Evolutionary conservation across 2,329 filamentous ascomycete species (phyloP).

Genomic region (Teratosphaeria zuluensis): DNA sequence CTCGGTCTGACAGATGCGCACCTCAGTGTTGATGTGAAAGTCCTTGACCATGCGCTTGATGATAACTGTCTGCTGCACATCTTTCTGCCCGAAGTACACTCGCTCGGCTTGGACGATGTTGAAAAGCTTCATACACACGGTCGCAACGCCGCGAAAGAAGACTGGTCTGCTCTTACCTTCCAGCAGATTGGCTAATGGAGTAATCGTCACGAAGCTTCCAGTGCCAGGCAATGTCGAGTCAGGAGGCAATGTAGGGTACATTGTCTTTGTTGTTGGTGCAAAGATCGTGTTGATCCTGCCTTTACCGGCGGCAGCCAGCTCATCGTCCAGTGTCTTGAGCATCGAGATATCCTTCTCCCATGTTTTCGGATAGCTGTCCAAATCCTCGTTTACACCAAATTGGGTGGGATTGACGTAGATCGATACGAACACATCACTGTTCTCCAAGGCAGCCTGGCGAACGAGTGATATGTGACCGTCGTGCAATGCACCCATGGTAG

Average conservation of each 20-base stretch:
- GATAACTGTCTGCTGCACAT: slow-evolving; percentile 90
- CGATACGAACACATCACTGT: slow-evolving; percentile 78
- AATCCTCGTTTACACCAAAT: slow-evolving; percentile 81
- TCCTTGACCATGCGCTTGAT: slow-evolving; percentile 80
- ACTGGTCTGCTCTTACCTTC: slow-evolving; percentile 82
- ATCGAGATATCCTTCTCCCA: slow-evolving; percentile 68
- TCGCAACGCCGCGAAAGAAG: slow-evolving; percentile 94
- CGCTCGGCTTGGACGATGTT: slow-evolving; percentile 69
- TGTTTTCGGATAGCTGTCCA: slow-evolving; percentile 80
- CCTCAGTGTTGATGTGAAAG: slow-evolving; percentile 67
- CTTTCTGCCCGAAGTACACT: slow-evolving; percentile 95
- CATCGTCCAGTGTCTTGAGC: slow-evolving; percentile 58
- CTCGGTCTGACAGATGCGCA: slow-evolving; percentile 64
- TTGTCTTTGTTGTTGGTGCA: slow-evolving; percentile 67
- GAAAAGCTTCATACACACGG: slow-evolving; percentile 90
- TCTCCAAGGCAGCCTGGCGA: slow-evolving; percentile 71
- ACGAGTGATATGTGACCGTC: slow-evolving; percentile 80
- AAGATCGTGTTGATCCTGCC: slow-evolving; percentile 77
- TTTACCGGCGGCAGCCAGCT: slow-evolving; percentile 46
- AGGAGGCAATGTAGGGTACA: slow-evolving; percentile 80
- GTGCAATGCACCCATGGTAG: slow-evolving; percentile 97
- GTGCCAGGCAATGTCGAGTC: slow-evolving; percentile 61
- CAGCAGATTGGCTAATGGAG: slow-evolving; percentile 68
- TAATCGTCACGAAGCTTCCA: slow-evolving; percentile 86
- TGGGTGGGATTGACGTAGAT: slow-evolving; percentile 97